phyloP scores from a whole-genome alignment of 148 eudicot genomes.

The Nyssa sinensis region DNA sequence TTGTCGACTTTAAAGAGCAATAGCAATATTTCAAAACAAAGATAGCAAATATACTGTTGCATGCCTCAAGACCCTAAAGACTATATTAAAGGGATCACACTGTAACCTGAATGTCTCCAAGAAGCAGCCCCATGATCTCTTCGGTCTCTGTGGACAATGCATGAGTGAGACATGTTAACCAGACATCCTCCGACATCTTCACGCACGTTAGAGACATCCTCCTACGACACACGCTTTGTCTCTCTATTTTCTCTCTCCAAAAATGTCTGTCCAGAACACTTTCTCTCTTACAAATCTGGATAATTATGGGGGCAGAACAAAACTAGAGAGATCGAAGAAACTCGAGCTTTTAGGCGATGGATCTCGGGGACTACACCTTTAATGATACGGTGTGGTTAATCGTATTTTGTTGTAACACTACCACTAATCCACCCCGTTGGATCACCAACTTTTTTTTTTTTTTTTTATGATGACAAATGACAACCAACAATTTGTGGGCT shows the following conservation, averaged over 20 bases:
- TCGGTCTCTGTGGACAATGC: conserved; percentile 96
- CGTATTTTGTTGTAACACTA: neutral
- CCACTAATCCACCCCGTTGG: neutral
- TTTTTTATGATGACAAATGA: too few species aligned
- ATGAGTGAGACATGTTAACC: conserved; percentile 89
- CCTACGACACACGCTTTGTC: conserved; percentile 23
- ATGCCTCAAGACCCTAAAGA: conserved; percentile 1
- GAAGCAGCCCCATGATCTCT: conserved; percentile 99
- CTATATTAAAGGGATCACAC: neutral
- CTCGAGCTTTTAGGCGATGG: neutral
- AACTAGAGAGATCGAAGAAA: neutral
- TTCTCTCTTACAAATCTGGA: neutral
- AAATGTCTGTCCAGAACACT: too few species aligned
- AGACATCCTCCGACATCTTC: conserved; percentile 91
- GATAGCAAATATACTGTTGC: too few species aligned
- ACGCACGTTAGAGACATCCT: conserved; percentile 65
- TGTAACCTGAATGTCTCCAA: conserved; percentile 86
- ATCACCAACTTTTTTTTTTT: too few species aligned
- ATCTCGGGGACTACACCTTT: neutral
- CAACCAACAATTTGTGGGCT: too few species aligned
- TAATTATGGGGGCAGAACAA: neutral
- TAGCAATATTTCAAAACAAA: neutral
- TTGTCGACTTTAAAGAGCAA: neutral
- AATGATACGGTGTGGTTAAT: neutral
- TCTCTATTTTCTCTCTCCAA: conserved; percentile 3